Conservation (phyloP, 352 stramenopile species). For the Phytophthora macrochlamydospora region DNA sequence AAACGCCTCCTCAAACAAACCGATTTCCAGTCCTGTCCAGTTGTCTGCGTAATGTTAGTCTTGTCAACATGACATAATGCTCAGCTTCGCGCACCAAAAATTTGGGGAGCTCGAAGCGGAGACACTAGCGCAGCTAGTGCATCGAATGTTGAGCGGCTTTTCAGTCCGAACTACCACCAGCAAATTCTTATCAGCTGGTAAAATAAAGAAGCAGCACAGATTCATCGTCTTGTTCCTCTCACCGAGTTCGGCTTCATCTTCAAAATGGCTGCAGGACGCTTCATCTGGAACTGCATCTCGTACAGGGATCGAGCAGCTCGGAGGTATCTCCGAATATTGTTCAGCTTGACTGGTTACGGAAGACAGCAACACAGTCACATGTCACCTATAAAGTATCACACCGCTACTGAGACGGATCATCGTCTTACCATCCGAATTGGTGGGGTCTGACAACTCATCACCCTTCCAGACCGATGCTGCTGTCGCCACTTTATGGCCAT, state of each 20-base stretch:
- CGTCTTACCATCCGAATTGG: constrained; percentile 30
- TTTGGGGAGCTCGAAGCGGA: constrained; percentile 64
- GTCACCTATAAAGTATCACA: too few relatives aligned
- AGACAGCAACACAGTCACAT: neutral
- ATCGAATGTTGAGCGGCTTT: constrained; percentile 71
- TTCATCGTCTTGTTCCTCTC: neutral
- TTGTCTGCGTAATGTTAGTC: constrained; percentile 47
- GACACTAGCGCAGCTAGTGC: constrained; percentile 65
- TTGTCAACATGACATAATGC: neutral
- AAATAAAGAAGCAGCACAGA: neutral
- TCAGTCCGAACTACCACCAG: constrained; percentile 67
- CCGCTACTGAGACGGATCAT: too few relatives aligned
- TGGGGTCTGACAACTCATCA: constrained; percentile 14
- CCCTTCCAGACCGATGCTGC: constrained; percentile 28
- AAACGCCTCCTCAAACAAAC: constrained; percentile 80
- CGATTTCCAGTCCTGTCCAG: constrained; percentile 77
- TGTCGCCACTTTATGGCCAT: constrained; percentile 11
- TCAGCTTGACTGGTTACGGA: constrained; percentile 55
- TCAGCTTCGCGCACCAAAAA: constrained; percentile 53
- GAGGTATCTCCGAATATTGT: constrained; percentile 62
- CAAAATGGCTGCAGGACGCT: constrained; percentile 69
- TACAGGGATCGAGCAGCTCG: constrained; percentile 67
- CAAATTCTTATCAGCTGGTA: neutral
- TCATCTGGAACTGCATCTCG: constrained; percentile 78
- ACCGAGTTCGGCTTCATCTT: constrained; percentile 76